A percentile compares a stretch with the other conserved stretches of the same genome.
Evolutionary conservation across 495 filamentous ascomycete species (phyloP).

Genomic region (Darksidea phi): DNA sequence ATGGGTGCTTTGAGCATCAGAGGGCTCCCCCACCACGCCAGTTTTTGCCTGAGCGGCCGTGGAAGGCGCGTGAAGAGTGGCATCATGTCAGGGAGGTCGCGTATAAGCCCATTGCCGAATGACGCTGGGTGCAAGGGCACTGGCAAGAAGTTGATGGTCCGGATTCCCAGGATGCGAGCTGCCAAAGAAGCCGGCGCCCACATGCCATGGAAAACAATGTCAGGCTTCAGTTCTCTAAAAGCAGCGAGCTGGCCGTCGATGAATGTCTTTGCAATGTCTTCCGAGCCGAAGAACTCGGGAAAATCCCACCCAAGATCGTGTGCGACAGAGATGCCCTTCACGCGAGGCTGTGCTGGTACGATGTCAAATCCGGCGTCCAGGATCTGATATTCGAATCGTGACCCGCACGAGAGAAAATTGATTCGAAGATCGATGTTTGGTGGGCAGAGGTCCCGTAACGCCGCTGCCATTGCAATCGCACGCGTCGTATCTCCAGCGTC

Average conservation of each 20-base stretch:
- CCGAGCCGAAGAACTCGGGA: conserved; percentile 30
- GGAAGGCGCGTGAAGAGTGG: conserved; percentile 30
- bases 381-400: conserved; percentile 23
- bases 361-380: conserved; percentile 22
- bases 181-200: conserved; percentile 29
- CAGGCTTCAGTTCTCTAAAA: conserved; percentile 17
- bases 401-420: conserved; percentile 24
- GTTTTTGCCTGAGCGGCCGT: conserved; percentile 14
- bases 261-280: conserved; percentile 26
- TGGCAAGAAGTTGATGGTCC: conserved; percentile 30
- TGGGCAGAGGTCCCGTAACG: conserved; percentile 21
- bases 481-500: conserved; percentile 29
- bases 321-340: conserved; percentile 24
- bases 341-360: conserved; percentile 15
- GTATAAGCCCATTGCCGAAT: conserved; percentile 24
- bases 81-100: conserved; percentile 29
- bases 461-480: conserved; percentile 24
- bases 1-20: conserved; percentile 28
- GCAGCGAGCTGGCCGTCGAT: conserved; percentile 26
- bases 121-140: conserved; percentile 17
- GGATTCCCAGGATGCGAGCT: conserved; percentile 20
- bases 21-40: conserved; percentile 15
- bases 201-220: conserved; percentile 31
- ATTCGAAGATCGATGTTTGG: conserved; percentile 20
- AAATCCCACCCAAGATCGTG: conserved; percentile 31